phyloP scores from a whole-genome alignment of 768 basidiomycete genomes.

The Crepidotus variabilis region DNA sequence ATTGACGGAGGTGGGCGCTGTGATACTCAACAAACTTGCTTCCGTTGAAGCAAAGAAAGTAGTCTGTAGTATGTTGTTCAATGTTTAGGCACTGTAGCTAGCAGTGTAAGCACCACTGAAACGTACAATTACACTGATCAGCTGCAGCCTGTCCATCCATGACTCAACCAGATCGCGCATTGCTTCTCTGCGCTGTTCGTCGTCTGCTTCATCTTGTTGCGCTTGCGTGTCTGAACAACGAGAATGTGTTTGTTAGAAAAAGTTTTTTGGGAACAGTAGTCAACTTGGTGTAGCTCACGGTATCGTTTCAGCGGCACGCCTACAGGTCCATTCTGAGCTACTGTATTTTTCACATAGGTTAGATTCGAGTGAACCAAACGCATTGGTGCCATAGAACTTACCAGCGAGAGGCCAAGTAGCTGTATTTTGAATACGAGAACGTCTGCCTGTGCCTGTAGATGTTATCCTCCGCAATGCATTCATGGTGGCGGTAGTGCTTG shows the following conservation, averaged over 20 bases:
- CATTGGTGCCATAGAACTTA: background rate
- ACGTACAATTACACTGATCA: conserved; percentile 57
- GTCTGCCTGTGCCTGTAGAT: too few species aligned
- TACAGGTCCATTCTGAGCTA: background rate
- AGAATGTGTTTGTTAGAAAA: background rate
- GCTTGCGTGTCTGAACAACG: conserved; percentile 31
- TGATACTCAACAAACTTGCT: conserved; percentile 45
- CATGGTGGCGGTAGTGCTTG: too few species aligned
- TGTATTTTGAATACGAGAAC: background rate
- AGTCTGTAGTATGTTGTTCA: conserved; percentile 35
- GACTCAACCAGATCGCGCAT: conserved; percentile 51
- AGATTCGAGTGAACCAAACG: background rate
- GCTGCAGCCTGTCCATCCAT: conserved; percentile 60
- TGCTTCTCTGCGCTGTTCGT: conserved; percentile 38
- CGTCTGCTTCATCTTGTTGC: conserved; percentile 47
- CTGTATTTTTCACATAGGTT: background rate
- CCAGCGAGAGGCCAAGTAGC: background rate
- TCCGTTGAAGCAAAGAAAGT: conserved; percentile 63
- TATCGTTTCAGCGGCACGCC: background rate
- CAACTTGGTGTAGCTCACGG: background rate
- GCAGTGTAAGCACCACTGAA: background rate
- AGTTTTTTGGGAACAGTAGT: background rate
- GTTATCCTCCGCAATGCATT: too few species aligned
- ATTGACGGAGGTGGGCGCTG: conserved; percentile 24
- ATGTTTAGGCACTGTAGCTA: background rate